A percentile compares a stretch with the other conserved stretches of the same genome.
phyloP scores from a whole-genome alignment of 805 yeast genomes.

The Candida peoriensis region DNA sequence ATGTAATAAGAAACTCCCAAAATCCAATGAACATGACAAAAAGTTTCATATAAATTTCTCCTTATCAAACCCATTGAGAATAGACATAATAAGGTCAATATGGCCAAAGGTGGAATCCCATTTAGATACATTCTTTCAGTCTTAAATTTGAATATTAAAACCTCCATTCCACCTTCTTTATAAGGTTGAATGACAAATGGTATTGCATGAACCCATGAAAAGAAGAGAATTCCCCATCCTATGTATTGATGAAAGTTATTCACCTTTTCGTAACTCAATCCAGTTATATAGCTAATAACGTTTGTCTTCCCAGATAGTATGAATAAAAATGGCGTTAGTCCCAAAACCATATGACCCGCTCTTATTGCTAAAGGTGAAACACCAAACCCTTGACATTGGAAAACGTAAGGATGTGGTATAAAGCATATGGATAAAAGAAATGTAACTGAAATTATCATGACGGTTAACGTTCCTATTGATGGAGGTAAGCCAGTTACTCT shows the following conservation, averaged over 20 bases:
- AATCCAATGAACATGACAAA: slow-evolving; percentile 50
- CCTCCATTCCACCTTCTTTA: slow-evolving; percentile 43
- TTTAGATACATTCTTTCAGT: slow-evolving; percentile 24
- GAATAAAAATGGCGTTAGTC: slow-evolving; percentile 45
- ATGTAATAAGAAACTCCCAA: slow-evolving; percentile 44
- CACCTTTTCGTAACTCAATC: slow-evolving; percentile 50
- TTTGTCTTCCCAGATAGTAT: slow-evolving; percentile 50
- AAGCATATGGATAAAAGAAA: slow-evolving; percentile 30
- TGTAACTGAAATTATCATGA: slow-evolving; percentile 29
- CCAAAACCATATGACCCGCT: slow-evolving; percentile 46
- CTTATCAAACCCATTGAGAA: slow-evolving; percentile 38
- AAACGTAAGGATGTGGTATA: slow-evolving; percentile 45
- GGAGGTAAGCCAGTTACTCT: slow-evolving; percentile 33
- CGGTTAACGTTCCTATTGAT: slow-evolving; percentile 31
- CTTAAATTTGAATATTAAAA: slow-evolving; percentile 21
- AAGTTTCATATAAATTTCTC: slow-evolving; percentile 38
- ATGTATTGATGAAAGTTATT: slow-evolving; percentile 42
- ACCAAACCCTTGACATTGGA: slow-evolving; percentile 51
- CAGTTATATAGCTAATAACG: slow-evolving; percentile 43
- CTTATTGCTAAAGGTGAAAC: slow-evolving; percentile 54
- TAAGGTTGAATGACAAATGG: slow-evolving; percentile 43
- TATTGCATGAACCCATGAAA: slow-evolving; percentile 44
- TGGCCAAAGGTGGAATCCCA: slow-evolving; percentile 45
- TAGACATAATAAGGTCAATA: slow-evolving; percentile 38
- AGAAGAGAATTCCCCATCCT: slow-evolving; percentile 37